Percentiles rank a stretch among this genome's conserved stretches.
These are phyloP conservation scores for Nakaseomyces delphensis DNA, from an alignment of 1,139 yeast species.

Conservation along the genomic window DNA sequence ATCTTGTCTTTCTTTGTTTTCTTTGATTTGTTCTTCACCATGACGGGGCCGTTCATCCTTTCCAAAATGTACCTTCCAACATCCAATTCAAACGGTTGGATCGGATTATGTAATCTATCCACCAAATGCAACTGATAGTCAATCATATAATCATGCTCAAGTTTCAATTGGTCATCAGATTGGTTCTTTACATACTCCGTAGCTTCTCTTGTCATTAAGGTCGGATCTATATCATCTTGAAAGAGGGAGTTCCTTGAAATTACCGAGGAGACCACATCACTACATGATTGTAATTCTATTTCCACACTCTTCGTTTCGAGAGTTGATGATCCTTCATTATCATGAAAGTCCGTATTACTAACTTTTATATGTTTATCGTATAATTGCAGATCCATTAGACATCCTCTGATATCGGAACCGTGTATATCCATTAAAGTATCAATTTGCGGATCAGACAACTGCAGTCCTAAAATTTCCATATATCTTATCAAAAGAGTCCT, in stretches of 20 bases:
- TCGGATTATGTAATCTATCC: slow-evolving; percentile 24
- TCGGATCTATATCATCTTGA: slow-evolving; percentile 33
- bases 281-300: slow-evolving; percentile 34
- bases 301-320: slow-evolving; percentile 11
- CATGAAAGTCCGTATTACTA: background rate
- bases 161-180: slow-evolving; percentile 25
- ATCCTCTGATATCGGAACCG: slow-evolving; percentile 46
- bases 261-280: slow-evolving; percentile 34
- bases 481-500: slow-evolving; percentile 32
- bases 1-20: slow-evolving; percentile 1
- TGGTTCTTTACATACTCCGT: slow-evolving; percentile 31
- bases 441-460: slow-evolving; percentile 34
- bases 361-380: slow-evolving; percentile 25
- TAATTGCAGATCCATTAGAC: slow-evolving; percentile 49
- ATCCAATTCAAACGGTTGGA: slow-evolving; percentile 34
- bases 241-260: slow-evolving; percentile 34
- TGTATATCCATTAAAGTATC: slow-evolving; percentile 32
- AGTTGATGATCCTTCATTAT: background rate
- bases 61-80: slow-evolving; percentile 26
- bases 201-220: slow-evolving; percentile 36
- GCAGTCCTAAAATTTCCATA: slow-evolving; percentile 33
- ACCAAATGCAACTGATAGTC: slow-evolving; percentile 23
- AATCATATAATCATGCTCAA: slow-evolving; percentile 22
- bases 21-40: background rate
- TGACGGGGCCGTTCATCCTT: background rate